Base-by-base conservation (phyloP, 176 grass and related monocot species). In the Musa schizocarpa region DNA sequence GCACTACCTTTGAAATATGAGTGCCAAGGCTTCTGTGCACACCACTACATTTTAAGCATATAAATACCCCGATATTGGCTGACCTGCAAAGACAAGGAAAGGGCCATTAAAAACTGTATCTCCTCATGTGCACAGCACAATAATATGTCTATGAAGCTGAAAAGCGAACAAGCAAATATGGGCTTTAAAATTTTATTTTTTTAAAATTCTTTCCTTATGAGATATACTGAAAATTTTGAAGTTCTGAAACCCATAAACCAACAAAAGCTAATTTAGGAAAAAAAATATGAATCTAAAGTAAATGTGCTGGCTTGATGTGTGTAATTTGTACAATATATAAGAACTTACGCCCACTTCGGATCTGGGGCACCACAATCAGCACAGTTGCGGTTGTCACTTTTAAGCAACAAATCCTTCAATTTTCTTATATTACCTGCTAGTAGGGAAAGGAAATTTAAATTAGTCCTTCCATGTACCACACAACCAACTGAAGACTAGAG, bases 11-110 rank as follows among this genome's bases (percentile, higher is more conserved):
- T 53, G 74, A 65, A 17, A 77, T 77, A 65, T 77, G 74, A 26
- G 74, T 77, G 34, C 74, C 74, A 65, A 77, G 59, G 62, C 59
- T 77, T 77, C 74, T 63, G 25, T 77, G 74, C 59, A 77, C 74
- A 9, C 34, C 59, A 24, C 29, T 24, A 23, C 74, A 77, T 65
- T 77, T 65, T 64, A 77, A 65, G 58, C 74, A 77, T 77, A 77
- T 65, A 65, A 77, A 65, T 23, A 77, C 57, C 19, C 74, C 59
- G 26, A 65, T 65, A 77, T 77, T 77, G 3, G 58, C 74, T 52
- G 74, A 77, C 43, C 74, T 77, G 74, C 20, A 65, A 65, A 24
- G 16, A 52, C n/a, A 65, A 51, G 27, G 16, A 51, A 52, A 20
- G 29, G 50, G 50, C 6, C 9, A n/a, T 9, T 43, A n/a, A 19